Base-by-base conservation (phyloP, 306 rosid genomes). In the Betula pendula region DNA sequence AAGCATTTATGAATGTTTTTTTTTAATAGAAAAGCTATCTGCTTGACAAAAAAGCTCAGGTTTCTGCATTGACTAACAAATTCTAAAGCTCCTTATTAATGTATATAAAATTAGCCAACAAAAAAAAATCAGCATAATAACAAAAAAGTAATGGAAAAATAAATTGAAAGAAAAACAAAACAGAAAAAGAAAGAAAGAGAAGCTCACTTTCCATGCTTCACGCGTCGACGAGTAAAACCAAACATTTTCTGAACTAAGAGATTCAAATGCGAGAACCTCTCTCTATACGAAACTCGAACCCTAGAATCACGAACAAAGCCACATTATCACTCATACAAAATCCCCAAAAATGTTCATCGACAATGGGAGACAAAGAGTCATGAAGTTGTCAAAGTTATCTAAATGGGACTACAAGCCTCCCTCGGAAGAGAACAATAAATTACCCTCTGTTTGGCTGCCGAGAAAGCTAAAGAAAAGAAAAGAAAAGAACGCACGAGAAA, bases 171-270 rank as follows among this genome's bases (percentile, higher is more conserved):
- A 2, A 42, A 2, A 65, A 16, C 16, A 8, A 17, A 78, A 56
- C 3, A 25, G 12, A 27, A 5, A 13, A n/a, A 4, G 56, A 40
- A 9, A 47, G n/a, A 16, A 11, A 68, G 12, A 63, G 73, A 76
- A 55, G 8, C 82, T 74, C 77, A 92, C 97, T 97, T 87, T 76
- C 89, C 93, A 75, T 82, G 89, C 85, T 94, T 94, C 86, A 78
- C 79, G 56, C 97, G 97, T 77, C 96, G 85, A 68, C 98, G 97
- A 84, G 96, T 87, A 83, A 94, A 90, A 5, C 94, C 88, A 76
- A 94, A 90, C 98, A 94, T 94, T 71, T 81, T 13, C 51, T 69
- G 51, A 62, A 58, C 68, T 55, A 50, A 51, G 51, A 72, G 33
- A 78, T 68, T 24, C 13, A 65, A 60, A 70, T 79, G 66, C 6